Evolutionary conservation across 2,329 filamentous ascomycete genomes (phyloP), one percentile per base, ranked within the genome.

Genomic region (Colletotrichum liaoningense): DNA sequence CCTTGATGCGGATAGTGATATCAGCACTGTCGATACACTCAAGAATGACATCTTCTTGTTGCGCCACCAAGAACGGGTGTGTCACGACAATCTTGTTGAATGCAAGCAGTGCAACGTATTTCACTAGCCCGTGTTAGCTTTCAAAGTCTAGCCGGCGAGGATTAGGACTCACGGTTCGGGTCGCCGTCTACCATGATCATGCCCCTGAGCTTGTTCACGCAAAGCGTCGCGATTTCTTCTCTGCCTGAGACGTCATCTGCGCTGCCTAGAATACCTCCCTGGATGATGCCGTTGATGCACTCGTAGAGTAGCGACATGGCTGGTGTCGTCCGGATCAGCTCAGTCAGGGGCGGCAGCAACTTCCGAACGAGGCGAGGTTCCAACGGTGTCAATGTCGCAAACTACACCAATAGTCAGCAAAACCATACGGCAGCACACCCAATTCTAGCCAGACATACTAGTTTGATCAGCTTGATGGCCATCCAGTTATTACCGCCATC

Each of bases 301-400:
- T 99, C 97, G 78, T 99, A 99, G 6, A 98, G 85, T 33, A 99
- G 84, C n/a, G 97, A 98, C 97, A 98, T 98, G 33, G 97, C 97
- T 5, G 94, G 93, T 0, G 97, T 99, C 1, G 95, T 98, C 77
- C 94, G 93, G 76, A 99, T 98, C 60, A 99, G 93, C 77, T 94
- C 95, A 1, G 95, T 98, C 74, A 99, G 86, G 19, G 97, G 97
- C 8, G 96, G 95, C 35, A 98, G 85, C 19, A 99, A 86, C 82
- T 99, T 99, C 80, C 94, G 94, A 63, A 98, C 93, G 9, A 99
- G 87, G 68, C 97, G 91, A 16, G 97, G 96, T 80, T 99, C 97
- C 38, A 98, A 85, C 0, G 97, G 97, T 2, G 95, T 98, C 74
- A 99, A 86, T 1, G 95, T 97, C 56, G 97, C 96, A 88, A 99